Evolutionary conservation across 192 early-diverging fungal genomes (phyloP).

Genomic region (Coemansia sp.): DNA sequence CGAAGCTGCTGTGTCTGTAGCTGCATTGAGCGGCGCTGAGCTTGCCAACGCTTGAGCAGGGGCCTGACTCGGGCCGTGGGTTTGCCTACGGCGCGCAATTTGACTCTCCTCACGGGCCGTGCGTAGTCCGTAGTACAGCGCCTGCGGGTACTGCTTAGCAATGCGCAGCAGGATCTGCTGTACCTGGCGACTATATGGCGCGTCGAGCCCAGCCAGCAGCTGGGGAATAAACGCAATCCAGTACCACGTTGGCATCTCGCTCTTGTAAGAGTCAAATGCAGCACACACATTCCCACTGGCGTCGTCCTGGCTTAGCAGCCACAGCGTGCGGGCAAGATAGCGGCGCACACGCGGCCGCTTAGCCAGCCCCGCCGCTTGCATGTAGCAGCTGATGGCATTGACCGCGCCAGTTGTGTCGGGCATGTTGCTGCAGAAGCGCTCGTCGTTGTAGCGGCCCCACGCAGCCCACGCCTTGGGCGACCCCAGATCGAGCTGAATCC

Average conservation of each 20-base stretch:
- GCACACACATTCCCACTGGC: slow-evolving; percentile 68
- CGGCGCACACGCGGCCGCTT: slow-evolving; percentile 86
- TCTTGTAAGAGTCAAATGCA: slow-evolving; percentile 86
- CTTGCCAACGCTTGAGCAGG: not conserved
- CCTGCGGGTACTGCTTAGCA: slow-evolving; percentile 85
- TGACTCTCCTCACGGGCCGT: slow-evolving; percentile 88
- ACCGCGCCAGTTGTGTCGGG: slow-evolving; percentile 77
- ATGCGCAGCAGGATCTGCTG: slow-evolving; percentile 86
- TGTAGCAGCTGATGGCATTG: slow-evolving; percentile 92
- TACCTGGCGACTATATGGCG: slow-evolving; percentile 63
- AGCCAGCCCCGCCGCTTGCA: slow-evolving; percentile 89
- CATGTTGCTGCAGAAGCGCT: slow-evolving; percentile 80
- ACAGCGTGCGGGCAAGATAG: slow-evolving; percentile 89
- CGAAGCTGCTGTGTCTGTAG: not conserved
- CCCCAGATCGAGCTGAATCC: slow-evolving; percentile 83
- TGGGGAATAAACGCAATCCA: slow-evolving; percentile 99
- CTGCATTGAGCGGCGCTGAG: not conserved
- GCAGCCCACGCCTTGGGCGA: slow-evolving; percentile 96
- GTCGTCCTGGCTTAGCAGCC: slow-evolving; percentile 91
- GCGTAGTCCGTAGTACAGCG: slow-evolving; percentile 91
- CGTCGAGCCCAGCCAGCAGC: slow-evolving; percentile 82
- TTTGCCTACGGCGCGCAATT: slow-evolving; percentile 57
- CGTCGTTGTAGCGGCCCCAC: slow-evolving; percentile 95
- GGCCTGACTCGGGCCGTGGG: slow-evolving; percentile 1
- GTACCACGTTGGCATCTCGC: slow-evolving; percentile 91